Conservation (phyloP, 495 filamentous ascomycete genomes). For the Geoglossum glabrum region DNA sequence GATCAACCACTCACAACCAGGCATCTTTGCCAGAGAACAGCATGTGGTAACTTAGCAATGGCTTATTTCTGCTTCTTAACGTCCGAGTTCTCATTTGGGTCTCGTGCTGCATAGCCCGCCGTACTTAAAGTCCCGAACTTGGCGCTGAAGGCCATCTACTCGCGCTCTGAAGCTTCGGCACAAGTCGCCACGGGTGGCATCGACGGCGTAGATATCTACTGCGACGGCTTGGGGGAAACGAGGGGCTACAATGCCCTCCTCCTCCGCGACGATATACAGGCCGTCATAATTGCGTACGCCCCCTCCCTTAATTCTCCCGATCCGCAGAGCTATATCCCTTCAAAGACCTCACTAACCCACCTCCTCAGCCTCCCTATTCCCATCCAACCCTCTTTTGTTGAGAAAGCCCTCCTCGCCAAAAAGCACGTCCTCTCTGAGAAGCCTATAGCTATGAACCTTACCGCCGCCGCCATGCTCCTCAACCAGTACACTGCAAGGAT, state of each 20-base stretch:
- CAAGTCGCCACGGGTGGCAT: slow-evolving; percentile 9
- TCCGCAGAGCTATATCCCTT: too few species aligned
- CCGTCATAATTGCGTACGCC: slow-evolving; percentile 44
- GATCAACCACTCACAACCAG: slow-evolving; percentile 10
- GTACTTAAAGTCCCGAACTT: slow-evolving; percentile 16
- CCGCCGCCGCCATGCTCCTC: slow-evolving; percentile 38
- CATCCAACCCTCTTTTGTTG: slow-evolving; percentile 35
- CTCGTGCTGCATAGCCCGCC: slow-evolving; percentile 22
- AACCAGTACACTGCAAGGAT: slow-evolving; percentile 35
- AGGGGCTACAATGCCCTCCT: slow-evolving; percentile 40
- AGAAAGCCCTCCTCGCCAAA: slow-evolving; percentile 40
- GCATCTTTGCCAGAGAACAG: slow-evolving; percentile 26
- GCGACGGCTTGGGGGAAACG: slow-evolving; percentile 37
- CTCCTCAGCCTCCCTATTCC: slow-evolving; percentile 32
- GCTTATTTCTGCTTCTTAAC: background rate
- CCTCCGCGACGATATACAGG: slow-evolving; percentile 35
- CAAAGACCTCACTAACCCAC: background rate
- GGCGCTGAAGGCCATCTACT: slow-evolving; percentile 22
- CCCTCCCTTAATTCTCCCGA: too few species aligned
- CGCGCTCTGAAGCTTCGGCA: slow-evolving; percentile 19
- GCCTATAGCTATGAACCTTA: slow-evolving; percentile 50
- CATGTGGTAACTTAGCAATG: slow-evolving; percentile 17
- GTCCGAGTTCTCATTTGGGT: background rate
- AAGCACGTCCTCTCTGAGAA: slow-evolving; percentile 78
- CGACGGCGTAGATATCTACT: slow-evolving; percentile 23